phyloP scores from a whole-genome alignment of 1,284 basidiomycete genomes.

The Cutaneotrichosporon cutaneum region DNA sequence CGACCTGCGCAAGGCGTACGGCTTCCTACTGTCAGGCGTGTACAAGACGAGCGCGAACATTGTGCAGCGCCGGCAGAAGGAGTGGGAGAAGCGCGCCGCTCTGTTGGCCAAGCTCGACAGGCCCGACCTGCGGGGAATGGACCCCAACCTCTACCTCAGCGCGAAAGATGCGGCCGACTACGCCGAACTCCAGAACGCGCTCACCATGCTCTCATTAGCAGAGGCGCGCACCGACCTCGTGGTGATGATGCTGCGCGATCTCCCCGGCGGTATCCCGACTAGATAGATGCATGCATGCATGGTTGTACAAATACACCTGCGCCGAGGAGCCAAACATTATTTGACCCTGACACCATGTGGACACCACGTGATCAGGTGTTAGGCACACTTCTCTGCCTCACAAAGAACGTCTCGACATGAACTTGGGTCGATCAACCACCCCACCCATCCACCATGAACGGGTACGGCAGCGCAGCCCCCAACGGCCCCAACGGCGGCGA shows the following conservation, averaged over 20 bases:
- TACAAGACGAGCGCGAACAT: constrained; percentile 89
- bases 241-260: constrained; percentile 78
- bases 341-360: neutral
- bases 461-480: constrained; percentile 1
- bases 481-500: neutral
- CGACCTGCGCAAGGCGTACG: constrained; percentile 76
- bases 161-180: constrained; percentile 50
- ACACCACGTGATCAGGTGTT: neutral
- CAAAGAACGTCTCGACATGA: neutral
- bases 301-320: neutral
- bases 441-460: constrained; percentile 8
- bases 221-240: constrained; percentile 79
- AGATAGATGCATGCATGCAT: constrained; percentile 5
- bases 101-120: constrained; percentile 76
- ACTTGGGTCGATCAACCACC: neutral
- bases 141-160: constrained; percentile 38
- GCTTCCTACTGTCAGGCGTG: constrained; percentile 68
- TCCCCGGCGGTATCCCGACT: constrained; percentile 53
- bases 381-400: neutral
- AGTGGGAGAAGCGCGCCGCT: constrained; percentile 64
- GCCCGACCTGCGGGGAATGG: constrained; percentile 74
- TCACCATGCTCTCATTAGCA: constrained; percentile 68
- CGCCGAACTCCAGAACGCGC: constrained; percentile 55
- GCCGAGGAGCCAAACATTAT: neutral
- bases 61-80: constrained; percentile 65